Evolutionary conservation across 192 early-diverging fungal species (phyloP).

Genomic region (Geosiphon pyriformis): DNA sequence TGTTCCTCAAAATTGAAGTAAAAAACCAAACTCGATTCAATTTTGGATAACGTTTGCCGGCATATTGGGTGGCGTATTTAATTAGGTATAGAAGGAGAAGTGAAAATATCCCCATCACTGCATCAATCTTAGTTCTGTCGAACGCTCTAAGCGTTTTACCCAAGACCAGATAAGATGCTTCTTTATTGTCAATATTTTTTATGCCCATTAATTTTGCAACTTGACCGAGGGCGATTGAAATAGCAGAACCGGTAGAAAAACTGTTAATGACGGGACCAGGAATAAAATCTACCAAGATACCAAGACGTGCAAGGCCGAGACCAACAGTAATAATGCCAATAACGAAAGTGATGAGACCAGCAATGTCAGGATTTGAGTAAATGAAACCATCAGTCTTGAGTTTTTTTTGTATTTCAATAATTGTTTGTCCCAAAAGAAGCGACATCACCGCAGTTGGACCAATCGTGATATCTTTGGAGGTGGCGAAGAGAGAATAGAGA

Average conservation of each 20-base stretch:
- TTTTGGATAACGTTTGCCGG: slow-evolving; percentile 42
- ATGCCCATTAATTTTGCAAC: slow-evolving; percentile 69
- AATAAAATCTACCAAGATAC: slow-evolving; percentile 85
- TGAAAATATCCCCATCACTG: slow-evolving; percentile 53
- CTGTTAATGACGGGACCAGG: slow-evolving; percentile 76
- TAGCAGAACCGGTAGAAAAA: slow-evolving; percentile 80
- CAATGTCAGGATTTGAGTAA: slow-evolving; percentile 29
- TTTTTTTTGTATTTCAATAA: neutral
- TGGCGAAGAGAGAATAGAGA: slow-evolving; percentile 68
- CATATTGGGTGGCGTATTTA: slow-evolving; percentile 31
- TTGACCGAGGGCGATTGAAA: slow-evolving; percentile 77
- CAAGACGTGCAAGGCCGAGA: slow-evolving; percentile 79
- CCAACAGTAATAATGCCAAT: slow-evolving; percentile 66
- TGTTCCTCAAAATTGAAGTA: slow-evolving; percentile 65
- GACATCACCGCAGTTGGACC: slow-evolving; percentile 48
- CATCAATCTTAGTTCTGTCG: slow-evolving; percentile 46
- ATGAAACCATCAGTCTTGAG: neutral
- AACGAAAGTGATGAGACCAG: slow-evolving; percentile 60
- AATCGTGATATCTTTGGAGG: slow-evolving; percentile 70
- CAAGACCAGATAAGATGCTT: slow-evolving; percentile 69
- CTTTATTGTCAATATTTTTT: slow-evolving; percentile 65
- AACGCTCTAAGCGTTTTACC: slow-evolving; percentile 52
- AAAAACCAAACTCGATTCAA: slow-evolving; percentile 51
- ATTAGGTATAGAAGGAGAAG: slow-evolving; percentile 37
- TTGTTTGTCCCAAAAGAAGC: slow-evolving; percentile 3